These are phyloP conservation scores for Chlorella vulgaris DNA, from an alignment of 139 green algal species.

Conservation along the genomic window DNA sequence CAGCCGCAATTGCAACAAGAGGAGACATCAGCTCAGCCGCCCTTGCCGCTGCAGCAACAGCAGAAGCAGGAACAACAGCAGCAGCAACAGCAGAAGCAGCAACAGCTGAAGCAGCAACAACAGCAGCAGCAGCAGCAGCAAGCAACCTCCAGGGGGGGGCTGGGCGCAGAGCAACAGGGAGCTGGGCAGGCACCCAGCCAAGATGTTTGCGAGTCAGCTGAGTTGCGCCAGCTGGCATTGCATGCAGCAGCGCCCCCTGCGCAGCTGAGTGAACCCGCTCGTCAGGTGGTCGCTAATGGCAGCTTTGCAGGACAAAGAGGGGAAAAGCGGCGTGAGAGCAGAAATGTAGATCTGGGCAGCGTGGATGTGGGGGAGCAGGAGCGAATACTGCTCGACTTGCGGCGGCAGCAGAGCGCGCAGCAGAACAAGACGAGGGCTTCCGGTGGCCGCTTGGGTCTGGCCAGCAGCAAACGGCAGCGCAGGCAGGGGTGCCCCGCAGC, in stretches of 20 bases:
- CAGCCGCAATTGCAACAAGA: background rate
- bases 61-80: too few species aligned
- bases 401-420: constrained; percentile 6
- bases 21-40: too few species aligned
- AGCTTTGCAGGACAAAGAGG: background rate
- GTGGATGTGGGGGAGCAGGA: constrained; percentile 14
- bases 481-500: too few species aligned
- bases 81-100: too few species aligned
- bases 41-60: background rate
- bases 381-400: constrained; percentile 3
- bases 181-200: background rate
- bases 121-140: background rate
- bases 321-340: background rate
- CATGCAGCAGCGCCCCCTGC: too few species aligned
- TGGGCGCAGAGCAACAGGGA: background rate
- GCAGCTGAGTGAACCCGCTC: too few species aligned
- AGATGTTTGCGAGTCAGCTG: background rate
- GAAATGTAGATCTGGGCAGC: background rate
- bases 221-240: too few species aligned
- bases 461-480: background rate
- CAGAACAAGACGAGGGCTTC: background rate
- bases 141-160: too few species aligned
- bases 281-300: too few species aligned
- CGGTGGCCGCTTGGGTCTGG: background rate
- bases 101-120: too few species aligned